Percentiles rank a stretch among this genome's conserved stretches.
phyloP scores from a whole-genome alignment of 169 alveolate species.

The Babesia ovata region DNA sequence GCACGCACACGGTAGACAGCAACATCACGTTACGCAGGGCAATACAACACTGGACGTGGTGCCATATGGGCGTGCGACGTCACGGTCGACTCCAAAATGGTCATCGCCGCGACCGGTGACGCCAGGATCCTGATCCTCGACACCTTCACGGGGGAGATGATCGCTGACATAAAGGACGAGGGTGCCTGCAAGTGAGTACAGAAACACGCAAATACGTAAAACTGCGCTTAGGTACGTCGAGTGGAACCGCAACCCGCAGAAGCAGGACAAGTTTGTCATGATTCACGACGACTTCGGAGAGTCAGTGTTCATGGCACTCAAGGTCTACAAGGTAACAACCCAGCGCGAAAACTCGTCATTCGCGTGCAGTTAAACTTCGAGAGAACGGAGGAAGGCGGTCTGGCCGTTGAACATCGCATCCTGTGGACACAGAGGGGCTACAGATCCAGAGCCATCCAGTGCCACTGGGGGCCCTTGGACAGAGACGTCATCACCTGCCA shows the following conservation, averaged over 20 bases:
- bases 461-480: constrained; percentile 90
- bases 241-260: constrained; percentile 82
- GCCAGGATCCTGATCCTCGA: constrained; percentile 82
- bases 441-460: constrained; percentile 75
- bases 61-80: constrained; percentile 88
- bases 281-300: constrained; percentile 84
- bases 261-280: constrained; percentile 82
- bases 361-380: constrained; percentile 37
- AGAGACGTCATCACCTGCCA: constrained; percentile 84
- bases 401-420: constrained; percentile 41
- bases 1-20: constrained; percentile 2
- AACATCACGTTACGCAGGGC: constrained; percentile 67
- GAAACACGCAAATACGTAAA: constrained; percentile 2
- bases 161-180: constrained; percentile 73
- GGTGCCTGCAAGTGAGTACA: constrained; percentile 85
- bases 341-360: constrained; percentile 22
- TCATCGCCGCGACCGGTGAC: constrained; percentile 87
- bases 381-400: constrained; percentile 49
- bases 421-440: constrained; percentile 71
- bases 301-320: constrained; percentile 71
- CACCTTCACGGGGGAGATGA: constrained; percentile 78
- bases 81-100: constrained; percentile 79
- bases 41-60: constrained; percentile 86
- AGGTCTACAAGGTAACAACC: constrained; percentile 76
- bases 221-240: constrained; percentile 81